phyloP scores from a whole-genome alignment of 179 eudicot genomes.

The Carnegiea gigantea region DNA sequence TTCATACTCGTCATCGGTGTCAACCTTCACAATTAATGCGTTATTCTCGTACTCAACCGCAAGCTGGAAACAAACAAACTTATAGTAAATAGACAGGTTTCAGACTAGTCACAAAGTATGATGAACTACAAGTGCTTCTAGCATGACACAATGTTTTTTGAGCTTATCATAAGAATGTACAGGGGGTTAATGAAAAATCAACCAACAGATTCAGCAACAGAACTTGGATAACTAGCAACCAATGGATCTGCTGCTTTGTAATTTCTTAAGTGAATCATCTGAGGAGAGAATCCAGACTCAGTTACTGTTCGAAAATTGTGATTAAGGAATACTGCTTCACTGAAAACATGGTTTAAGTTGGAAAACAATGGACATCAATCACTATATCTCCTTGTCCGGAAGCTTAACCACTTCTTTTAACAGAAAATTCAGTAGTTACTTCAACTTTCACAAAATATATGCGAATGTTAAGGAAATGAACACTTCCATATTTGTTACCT shows the following conservation, averaged over 20 bases:
- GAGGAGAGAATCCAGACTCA: background rate
- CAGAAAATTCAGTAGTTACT: background rate
- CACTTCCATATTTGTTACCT: background rate
- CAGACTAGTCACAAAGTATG: background rate
- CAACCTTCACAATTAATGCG: constrained; percentile 80
- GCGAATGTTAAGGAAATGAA: background rate
- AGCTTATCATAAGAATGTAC: background rate
- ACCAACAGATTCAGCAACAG: background rate
- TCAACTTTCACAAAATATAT: background rate
- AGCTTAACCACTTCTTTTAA: background rate
- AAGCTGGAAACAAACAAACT: constrained; percentile 49
- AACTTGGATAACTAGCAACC: background rate
- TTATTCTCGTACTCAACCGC: constrained; percentile 89
- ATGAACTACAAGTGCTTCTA: background rate
- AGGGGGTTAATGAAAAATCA: background rate
- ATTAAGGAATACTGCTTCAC: background rate
- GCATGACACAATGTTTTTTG: background rate
- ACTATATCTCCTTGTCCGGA: background rate
- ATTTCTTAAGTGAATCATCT: too few species aligned
- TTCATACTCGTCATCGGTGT: constrained; percentile 95
- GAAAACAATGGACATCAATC: background rate
- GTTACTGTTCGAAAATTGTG: background rate
- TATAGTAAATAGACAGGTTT: background rate
- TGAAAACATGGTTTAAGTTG: background rate
- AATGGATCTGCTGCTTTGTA: background rate